phyloP scores from a whole-genome alignment of 495 filamentous ascomycete genomes.

The Stereocaulon alpinum region DNA sequence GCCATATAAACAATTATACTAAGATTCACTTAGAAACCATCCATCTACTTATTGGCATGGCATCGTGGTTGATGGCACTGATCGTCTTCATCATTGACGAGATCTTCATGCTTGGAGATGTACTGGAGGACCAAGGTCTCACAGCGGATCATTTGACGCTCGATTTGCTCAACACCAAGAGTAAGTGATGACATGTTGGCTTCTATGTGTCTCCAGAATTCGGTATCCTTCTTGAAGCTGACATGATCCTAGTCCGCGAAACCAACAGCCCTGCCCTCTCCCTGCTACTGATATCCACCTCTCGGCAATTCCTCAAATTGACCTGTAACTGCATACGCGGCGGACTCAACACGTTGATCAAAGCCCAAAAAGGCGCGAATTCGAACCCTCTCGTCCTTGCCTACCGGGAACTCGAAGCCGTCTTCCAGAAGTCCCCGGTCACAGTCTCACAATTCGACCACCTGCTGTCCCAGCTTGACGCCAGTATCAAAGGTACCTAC shows the following conservation, averaged over 20 bases:
- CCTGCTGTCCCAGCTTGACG: constrained; percentile 38
- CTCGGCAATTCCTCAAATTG: constrained; percentile 58
- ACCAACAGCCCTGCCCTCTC: constrained; percentile 44
- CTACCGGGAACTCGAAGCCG: constrained; percentile 15
- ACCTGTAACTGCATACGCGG: constrained; percentile 49
- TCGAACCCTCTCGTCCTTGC: constrained; percentile 8
- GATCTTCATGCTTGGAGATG: constrained; percentile 50
- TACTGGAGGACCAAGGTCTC: constrained; percentile 30
- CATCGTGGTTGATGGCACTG: constrained; percentile 58
- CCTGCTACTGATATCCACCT: constrained; percentile 60
- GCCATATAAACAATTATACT: not conserved
- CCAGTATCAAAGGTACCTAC: constrained; percentile 38
- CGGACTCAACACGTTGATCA: constrained; percentile 26
- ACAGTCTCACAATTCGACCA: constrained; percentile 40
- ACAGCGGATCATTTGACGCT: constrained; percentile 28
- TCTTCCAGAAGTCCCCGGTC: constrained; percentile 34
- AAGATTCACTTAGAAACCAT: constrained; percentile 36
- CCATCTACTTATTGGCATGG: constrained; percentile 43
- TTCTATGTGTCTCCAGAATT: constrained; percentile 15
- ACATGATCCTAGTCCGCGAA: constrained; percentile 28
- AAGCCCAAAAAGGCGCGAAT: constrained; percentile 1
- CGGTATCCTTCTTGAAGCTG: not conserved
- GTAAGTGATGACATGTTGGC: constrained; percentile 24
- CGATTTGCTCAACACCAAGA: constrained; percentile 36
- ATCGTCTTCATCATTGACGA: constrained; percentile 59